Base-by-base conservation (phyloP, 257 asterid species). In the Jacaranda mimosifolia region DNA sequence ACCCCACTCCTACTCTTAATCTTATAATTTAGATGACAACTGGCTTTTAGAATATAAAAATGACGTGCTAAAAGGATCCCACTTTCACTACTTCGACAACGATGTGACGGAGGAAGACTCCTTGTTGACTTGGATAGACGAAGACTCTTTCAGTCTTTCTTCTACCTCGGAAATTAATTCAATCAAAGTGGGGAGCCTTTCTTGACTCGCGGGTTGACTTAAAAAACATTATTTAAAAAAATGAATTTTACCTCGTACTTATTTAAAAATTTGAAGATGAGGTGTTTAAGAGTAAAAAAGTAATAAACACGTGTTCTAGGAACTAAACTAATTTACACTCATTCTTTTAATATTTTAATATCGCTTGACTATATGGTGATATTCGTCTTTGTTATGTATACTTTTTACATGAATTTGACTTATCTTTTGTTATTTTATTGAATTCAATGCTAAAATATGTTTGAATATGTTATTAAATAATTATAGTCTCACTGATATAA, bases 31-130 rank as follows among this genome's bases (percentile, higher is more conserved):
- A n/a, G n/a, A n/a, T n/a, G 32, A 26, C 32, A 26, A 26, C 32
- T 26, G 32, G 32, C 43, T 39, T 39, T 39, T 39, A 39, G 5
- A 39, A 39, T 39, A 1, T 6, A 39, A 6, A 39, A 39, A 39
- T 3, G 43, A 39, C 9, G 10, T 4, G 17, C 5, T 49, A 49
- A 49, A 4, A 48, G 17, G 56, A 13, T 49, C 38, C 39, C 36
- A 57, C 21, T 7, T 57, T 17, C 26, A 53, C 4, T 53, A 3
- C 59, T 6, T 3, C 17, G 14, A 49, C 59, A 19, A 19, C 8
- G 63, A 57, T 57, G 32, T 40, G 75, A 36, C 9, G 52, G 52
- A 7, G 52, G 68, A 72, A 72, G 77, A 72, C 57, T 55, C 15
- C 57, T 43, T 9, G 7, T 72, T 56, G 76, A 57, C 46, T 26